Evolutionary conservation across 768 basidiomycete species (phyloP), one percentile per base, ranked within the genome.

Genomic region (Plicaturopsis crispa): DNA sequence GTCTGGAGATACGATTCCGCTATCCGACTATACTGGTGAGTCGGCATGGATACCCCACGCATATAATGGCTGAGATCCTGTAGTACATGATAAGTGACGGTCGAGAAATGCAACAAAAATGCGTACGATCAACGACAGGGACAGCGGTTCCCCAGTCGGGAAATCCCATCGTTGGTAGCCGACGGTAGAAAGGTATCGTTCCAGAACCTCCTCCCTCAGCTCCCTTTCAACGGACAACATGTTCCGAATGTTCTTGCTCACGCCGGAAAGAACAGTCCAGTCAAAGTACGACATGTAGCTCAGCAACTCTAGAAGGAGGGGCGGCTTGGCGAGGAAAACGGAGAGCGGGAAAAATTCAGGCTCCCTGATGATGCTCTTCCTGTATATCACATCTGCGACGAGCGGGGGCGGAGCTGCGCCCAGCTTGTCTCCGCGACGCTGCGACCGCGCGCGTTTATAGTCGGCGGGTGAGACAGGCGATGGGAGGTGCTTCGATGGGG

Each of bases 51-150:
- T 4, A 89, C 80, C 3, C 84, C 84, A 33, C 78, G 72, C 74
- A 89, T 78, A 49, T 89, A 91, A 36, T 81, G 73, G 49, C 74
- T 74, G 28, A 92, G 66, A 56, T 91, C 87, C 83, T 88, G 48
- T 5, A n/a, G 12, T 33, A 12, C 38, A 42, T 22, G 28, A 43
- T 55, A 17, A 53, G 43, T 6, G 39, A 18, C 20, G 21, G 32
- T 22, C 2, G 13, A 30, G 30, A 21, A 14, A 30, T 40, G 18
- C 18, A 30, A 36, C 19, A 26, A 23, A 33, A 4, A 3, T 20
- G 62, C 75, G 39, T 43, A 78, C 86, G 65, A 75, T 68, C 20
- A 86, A 51, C 7, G 76, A 75, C 40, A 91, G 49, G 14, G 64
- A 58, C 24, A 90, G 48, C 4, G 83, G 80, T 40, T 91, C 87